Evolutionary conservation across 169 alveolate species (phyloP), one percentile per base, ranked within the genome.

Genomic region (Plasmodium malariae): DNA sequence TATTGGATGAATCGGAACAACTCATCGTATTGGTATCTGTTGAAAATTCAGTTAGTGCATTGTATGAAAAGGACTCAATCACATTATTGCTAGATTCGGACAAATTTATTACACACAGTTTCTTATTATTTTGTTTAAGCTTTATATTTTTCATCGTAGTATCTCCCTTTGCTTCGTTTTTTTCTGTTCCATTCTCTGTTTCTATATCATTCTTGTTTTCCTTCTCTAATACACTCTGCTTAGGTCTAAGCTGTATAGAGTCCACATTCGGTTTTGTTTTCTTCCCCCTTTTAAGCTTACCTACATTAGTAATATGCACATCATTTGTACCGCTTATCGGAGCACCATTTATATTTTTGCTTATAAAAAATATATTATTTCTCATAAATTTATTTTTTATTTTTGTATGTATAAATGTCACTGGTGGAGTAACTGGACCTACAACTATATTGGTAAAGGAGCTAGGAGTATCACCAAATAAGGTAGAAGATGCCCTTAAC

Each of bases 391-490:
- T 68, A 49, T 59, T 86, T 63, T 86, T 86, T 30, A 86, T 86
- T 63, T 86, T 86, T 17, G 37, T 40, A 28, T 86, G 92, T 43
- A 86, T 55, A 55, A 69, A 86, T 14, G 60, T 69, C 26, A 68
- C 32, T 0, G 92, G 92, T 0, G 92, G 78, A 21, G 43, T 65
- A 9, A 71, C 67, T 6, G 67, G 14, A 17, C 78, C 78, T 12
- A 86, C 60, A 1, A 12, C 19, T 28, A 70, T 71, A 34, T 86
- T 70, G 1, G 76, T 68, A 65, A 26, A 69, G 11, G 87, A 43
- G 62, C 92, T 86, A 26, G 92, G 87, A 5, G 32, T 55, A 70
- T 86, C 92, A 34, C 92, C 92, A 48, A 86, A 86, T 43, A 86
- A 74, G 17, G 92, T 86, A 26, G 87, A 68, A 19, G 87, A 86